These are phyloP conservation scores for Acanthamoeba triangularis DNA, from an alignment of 208 protist species.

Conservation along the genomic window DNA sequence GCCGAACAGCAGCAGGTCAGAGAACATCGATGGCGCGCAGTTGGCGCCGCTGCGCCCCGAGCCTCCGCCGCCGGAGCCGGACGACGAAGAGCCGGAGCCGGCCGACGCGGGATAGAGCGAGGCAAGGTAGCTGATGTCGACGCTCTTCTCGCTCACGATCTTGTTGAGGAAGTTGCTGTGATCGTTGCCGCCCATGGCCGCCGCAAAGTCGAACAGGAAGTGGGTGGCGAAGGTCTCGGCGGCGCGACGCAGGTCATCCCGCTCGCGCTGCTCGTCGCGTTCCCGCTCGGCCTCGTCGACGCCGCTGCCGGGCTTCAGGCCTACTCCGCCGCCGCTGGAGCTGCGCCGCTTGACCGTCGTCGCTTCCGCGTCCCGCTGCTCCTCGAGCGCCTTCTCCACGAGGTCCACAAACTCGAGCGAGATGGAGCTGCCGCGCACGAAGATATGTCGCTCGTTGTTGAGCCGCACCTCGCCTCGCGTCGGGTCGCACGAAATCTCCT, in stretches of 20 bases:
- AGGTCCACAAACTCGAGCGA: constrained; percentile 14
- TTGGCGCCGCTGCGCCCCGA: not conserved
- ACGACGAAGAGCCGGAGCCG: not conserved
- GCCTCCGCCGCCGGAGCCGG: not conserved
- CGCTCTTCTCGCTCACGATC: not conserved
- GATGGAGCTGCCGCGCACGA: constrained; percentile 4
- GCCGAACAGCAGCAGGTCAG: constrained; percentile 6
- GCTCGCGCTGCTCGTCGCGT: not conserved
- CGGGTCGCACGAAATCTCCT: constrained; percentile 16
- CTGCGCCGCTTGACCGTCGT: not conserved
- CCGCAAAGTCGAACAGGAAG: constrained; percentile 30
- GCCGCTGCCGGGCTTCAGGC: no score
- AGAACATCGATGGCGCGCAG: not conserved
- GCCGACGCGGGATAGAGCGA: not conserved
- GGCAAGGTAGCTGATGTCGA: not conserved
- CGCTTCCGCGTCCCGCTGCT: not conserved
- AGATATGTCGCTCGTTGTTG: constrained; percentile 30
- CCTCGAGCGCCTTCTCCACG: not conserved
- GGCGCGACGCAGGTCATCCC: not conserved
- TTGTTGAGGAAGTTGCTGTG: constrained; percentile 9
- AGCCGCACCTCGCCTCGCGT: constrained; percentile 29
- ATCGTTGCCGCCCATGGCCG: constrained; percentile 14
- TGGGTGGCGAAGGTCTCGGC: constrained; percentile 14
- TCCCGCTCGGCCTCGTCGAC: no score
- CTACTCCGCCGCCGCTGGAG: no score